Evolutionary conservation across 192 early-diverging fungal genomes (phyloP), one percentile per base, ranked within the genome.

Genomic region (Paraglomus brasilianum): DNA sequence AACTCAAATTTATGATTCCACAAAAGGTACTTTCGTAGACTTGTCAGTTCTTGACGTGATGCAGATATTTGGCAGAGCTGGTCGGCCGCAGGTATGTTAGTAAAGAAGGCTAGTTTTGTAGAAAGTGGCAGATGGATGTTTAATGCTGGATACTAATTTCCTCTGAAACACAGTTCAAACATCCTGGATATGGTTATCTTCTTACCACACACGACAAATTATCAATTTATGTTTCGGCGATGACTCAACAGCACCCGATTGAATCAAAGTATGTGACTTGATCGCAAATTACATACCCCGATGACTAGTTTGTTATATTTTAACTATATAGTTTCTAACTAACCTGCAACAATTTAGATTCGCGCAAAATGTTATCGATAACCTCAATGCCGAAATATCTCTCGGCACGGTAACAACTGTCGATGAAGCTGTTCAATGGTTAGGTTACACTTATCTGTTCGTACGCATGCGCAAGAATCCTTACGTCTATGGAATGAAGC

Each of bases 61-160:
- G 69, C 98, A 99, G 81, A 99, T 99, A 66, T 98, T 99, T 76
- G 98, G 96, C 69, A 91, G 98, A 75, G 98, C 98, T 40, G 98
- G 98, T 71, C 88, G 93, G 57, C 93, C 93, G 44, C 89, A 91
- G 72, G 76, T 81, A 62, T 14, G 50, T 68, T 56, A 39, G n/a
- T n/a, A n/a, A n/a, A n/a, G n/a, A n/a, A n/a, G n/a, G n/a, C n/a
- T n/a, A n/a, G n/a, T n/a, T n/a, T n/a, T n/a, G n/a, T n/a, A n/a
- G n/a, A n/a, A n/a, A n/a, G n/a, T n/a, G n/a, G n/a, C n/a, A n/a
- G n/a, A n/a, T n/a, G n/a, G n/a, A n/a, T n/a, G n/a, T n/a, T n/a
- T n/a, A n/a, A n/a, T n/a, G n/a, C n/a, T n/a, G n/a, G n/a, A n/a
- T n/a, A n/a, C n/a, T n/a, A n/a, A n/a, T n/a, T n/a, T n/a, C n/a